phyloP scores from a whole-genome alignment of 352 stramenopile species.

The Aphanomyces invadans region DNA sequence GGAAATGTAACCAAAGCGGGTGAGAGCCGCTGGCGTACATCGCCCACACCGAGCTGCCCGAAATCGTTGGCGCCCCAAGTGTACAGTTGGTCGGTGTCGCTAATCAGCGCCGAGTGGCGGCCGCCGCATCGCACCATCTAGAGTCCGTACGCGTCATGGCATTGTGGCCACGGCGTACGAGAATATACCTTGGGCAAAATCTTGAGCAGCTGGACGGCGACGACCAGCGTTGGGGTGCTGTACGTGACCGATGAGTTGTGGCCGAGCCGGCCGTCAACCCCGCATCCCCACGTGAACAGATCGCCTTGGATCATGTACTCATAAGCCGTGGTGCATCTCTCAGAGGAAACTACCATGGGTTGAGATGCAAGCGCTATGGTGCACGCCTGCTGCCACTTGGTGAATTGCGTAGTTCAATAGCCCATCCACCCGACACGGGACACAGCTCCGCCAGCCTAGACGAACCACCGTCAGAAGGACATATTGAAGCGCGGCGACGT shows the following conservation, averaged over 20 bases:
- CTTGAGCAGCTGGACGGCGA: slow-evolving; percentile 34
- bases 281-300: slow-evolving; percentile 69
- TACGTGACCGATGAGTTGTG: slow-evolving; percentile 36
- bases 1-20: slow-evolving; percentile 42
- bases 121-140: slow-evolving; percentile 55
- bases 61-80: slow-evolving; percentile 77
- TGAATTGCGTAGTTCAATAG: slow-evolving; percentile 54
- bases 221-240: slow-evolving; percentile 32
- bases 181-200: slow-evolving; percentile 27
- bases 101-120: slow-evolving; percentile 58
- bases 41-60: slow-evolving; percentile 57
- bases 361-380: slow-evolving; percentile 62
- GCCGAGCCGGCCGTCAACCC: slow-evolving; percentile 57
- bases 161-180: background rate
- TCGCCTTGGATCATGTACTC: slow-evolving; percentile 21
- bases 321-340: background rate
- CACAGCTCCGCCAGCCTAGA: slow-evolving; percentile 55
- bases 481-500: background rate
- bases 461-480: background rate
- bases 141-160: slow-evolving; percentile 6
- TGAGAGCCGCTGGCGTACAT: slow-evolving; percentile 36
- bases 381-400: slow-evolving; percentile 58
- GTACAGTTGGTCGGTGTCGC: slow-evolving; percentile 58
- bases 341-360: slow-evolving; percentile 36
- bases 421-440: slow-evolving; percentile 39